Conservation (phyloP, 495 filamentous ascomycete genomes). For the Letharia columbiana region DNA sequence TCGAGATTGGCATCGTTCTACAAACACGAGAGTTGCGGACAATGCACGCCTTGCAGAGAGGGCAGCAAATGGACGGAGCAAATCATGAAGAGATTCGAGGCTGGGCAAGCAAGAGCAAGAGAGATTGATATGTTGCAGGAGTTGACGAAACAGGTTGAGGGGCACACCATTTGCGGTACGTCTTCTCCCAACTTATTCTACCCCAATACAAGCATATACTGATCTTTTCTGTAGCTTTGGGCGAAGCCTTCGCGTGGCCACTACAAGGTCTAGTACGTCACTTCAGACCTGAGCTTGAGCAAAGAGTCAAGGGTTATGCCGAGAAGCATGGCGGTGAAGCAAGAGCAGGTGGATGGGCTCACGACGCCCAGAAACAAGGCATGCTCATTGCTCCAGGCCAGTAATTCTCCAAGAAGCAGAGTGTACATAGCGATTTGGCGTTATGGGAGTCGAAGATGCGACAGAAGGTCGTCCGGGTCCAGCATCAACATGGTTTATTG, state of each 20-base stretch:
- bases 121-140: constrained; percentile 99
- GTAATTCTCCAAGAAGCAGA: constrained; percentile 31
- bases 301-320: constrained; percentile 68
- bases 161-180: constrained; percentile 92
- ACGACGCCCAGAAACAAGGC: constrained; percentile 65
- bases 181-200: constrained; percentile 5
- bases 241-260: constrained; percentile 97
- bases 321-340: constrained; percentile 58
- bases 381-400: constrained; percentile 82
- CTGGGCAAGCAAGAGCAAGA: constrained; percentile 72
- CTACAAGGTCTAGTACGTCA: constrained; percentile 96
- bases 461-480: not conserved
- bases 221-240: constrained; percentile 49
- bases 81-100: constrained; percentile 95
- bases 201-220: not conserved
- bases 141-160: constrained; percentile 97
- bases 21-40: constrained; percentile 94
- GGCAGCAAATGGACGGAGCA: constrained; percentile 97
- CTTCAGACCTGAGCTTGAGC: constrained; percentile 92
- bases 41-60: constrained; percentile 97
- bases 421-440: constrained; percentile 32
- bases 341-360: constrained; percentile 82
- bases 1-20: constrained; percentile 91
- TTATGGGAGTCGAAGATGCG: not conserved
- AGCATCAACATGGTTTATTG: not conserved